Conservation (phyloP, 2,329 filamentous ascomycete species). For the Periconia macrospinosa region DNA sequence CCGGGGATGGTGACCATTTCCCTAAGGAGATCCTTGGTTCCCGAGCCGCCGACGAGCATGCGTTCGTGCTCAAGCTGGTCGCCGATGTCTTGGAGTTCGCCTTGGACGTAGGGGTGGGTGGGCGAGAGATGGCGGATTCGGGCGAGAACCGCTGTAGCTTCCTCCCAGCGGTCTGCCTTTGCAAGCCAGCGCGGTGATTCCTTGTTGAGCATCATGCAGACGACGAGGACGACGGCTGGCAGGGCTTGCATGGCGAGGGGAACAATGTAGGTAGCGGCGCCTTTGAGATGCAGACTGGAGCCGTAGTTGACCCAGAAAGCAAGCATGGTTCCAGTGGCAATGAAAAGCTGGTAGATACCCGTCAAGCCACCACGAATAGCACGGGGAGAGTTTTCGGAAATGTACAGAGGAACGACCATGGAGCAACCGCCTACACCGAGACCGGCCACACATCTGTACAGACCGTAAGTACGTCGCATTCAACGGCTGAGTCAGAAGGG, state of each 20-base stretch:
- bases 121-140: conserved; percentile 57
- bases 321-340: conserved; percentile 56
- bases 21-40: conserved; percentile 43
- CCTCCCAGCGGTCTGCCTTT: conserved; percentile 68
- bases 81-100: conserved; percentile 40
- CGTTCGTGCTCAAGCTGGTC: conserved; percentile 57
- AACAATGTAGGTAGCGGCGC: conserved; percentile 59
- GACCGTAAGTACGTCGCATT: conserved; percentile 9
- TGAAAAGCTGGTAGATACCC: conserved; percentile 63
- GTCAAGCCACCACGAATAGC: conserved; percentile 62
- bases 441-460: conserved; percentile 55
- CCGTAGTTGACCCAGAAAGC: conserved; percentile 61
- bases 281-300: conserved; percentile 48
- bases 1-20: conserved; percentile 50
- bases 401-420: conserved; percentile 63
- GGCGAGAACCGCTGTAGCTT: conserved; percentile 60
- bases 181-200: conserved; percentile 71
- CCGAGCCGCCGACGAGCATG: conserved; percentile 56
- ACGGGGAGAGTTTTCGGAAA: conserved; percentile 62
- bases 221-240: conserved; percentile 62
- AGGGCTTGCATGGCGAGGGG: conserved; percentile 67
- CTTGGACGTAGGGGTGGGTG: conserved; percentile 39
- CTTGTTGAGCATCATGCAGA: conserved; percentile 64
- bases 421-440: conserved; percentile 56
- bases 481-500: not conserved